Evolutionary conservation across 768 basidiomycete genomes (phyloP), one percentile per base, ranked within the genome.

Genomic region (Russula sp.): DNA sequence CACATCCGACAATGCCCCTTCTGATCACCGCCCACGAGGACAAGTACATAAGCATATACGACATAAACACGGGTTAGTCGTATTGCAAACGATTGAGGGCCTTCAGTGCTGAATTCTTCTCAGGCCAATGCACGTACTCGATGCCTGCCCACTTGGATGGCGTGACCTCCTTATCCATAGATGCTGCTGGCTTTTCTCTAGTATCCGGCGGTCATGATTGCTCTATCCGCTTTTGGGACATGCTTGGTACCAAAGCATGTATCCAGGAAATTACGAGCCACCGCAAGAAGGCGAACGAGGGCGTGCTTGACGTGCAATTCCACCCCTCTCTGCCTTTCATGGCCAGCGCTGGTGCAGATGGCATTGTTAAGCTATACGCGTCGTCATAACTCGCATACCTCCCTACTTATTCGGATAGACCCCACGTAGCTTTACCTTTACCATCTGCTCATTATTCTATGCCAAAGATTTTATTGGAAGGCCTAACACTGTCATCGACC

Each of bases 301-400:
- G 97, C 43, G 92, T 96, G 22, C 78, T 97, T 65, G 90, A 86
- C 67, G 87, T 96, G 13, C 86, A 88, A 65, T 90, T 90, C 75
- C 90, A 93, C 70, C 84, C 87, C 13, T 82, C 87, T 62, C 73
- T 94, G 59, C 88, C 90, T 34, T 84, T 94, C 70, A 84, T 97
- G 81, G 92, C 88, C 16, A 96, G 91, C 72, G 90, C 91, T 20
- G 96, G 96, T n/a, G 92, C 93, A 13, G 96, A 98, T 74, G 94
- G 95, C 32, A 87, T 93, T 48, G 85, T 98, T 63, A 93, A 93
- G 74, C 78, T 98, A 32, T 97, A 90, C 72, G 88, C 90, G 64
- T 89, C 88, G 69, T 92, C 88, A 75, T 91, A 79, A 79, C 49
- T 49, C 43, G 51, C 49, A 56, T 62, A 59, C 58, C 52, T 56